Base-by-base conservation (phyloP, 176 grass and related monocot genomes). In the Paspalum vaginatum region DNA sequence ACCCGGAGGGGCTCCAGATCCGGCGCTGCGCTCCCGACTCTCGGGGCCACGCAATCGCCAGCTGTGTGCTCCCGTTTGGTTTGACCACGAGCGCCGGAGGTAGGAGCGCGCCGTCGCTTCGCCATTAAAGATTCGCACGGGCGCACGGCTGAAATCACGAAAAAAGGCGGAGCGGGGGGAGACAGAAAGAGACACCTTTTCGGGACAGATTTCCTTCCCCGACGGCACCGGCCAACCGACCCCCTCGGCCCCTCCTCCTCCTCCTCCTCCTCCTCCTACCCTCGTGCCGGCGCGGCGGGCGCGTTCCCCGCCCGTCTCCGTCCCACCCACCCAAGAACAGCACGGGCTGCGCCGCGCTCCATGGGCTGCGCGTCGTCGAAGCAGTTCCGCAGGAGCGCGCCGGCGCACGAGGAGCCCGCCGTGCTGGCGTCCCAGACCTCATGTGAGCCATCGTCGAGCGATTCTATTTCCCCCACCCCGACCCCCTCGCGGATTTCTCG, bases 331-430 rank as follows among this genome's bases (percentile, higher is more conserved):
- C n/a, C 32, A 32, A 32, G 32, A 32, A 3, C 32, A 32, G 3
- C 32, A 32, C 1, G 32, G 32, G 32, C 32, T 32, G 32, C 32
- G 32, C 32, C 32, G 32, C 46, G 56, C 0, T 6, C 50, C 40
- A 87, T 87, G 85, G 85, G 78, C 11, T 87, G 85, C 78, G 78
- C 45, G 44, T 69, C 62, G 77, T 45, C 70, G 9, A 87, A 53
- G 72, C 63, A 32, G 24, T 9, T 61, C 22, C 18, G 46, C 61
- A 20, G 21, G 43, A 62, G 12, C 51, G n/a, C 62, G n/a, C 21
- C 52, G 45, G 79, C 53, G 71, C 44, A 70, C 85, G 71, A 62
- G 45, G 85, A 82, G 4, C 63, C 79, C 11, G 78, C 21, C 37
- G 71, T 69, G 17, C 85, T 87, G 32, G 78, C 85, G 15, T 41